phyloP scores from a whole-genome alignment of 495 filamentous ascomycete genomes.

The Margaritispora aquatica region DNA sequence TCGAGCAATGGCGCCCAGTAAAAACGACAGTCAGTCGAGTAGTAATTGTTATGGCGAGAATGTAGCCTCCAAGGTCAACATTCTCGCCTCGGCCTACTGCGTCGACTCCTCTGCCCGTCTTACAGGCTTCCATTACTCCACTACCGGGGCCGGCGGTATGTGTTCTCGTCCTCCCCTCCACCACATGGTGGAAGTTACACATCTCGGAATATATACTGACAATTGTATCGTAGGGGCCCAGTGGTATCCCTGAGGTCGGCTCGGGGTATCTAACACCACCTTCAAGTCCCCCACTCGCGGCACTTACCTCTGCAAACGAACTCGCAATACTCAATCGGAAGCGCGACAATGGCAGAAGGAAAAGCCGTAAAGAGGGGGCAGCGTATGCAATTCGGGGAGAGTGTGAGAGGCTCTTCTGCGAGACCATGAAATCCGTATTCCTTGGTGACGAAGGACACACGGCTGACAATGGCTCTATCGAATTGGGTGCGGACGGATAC shows the following conservation, averaged over 20 bases:
- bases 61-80: constrained; percentile 52
- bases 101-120: constrained; percentile 48
- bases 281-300: constrained; percentile 77
- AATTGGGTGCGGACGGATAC: constrained; percentile 54
- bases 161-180: constrained; percentile 8
- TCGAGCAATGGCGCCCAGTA: constrained; percentile 51
- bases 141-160: constrained; percentile 73
- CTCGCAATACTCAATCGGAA: constrained; percentile 50
- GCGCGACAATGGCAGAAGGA: constrained; percentile 32
- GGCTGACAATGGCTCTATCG: constrained; percentile 62
- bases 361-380: constrained; percentile 73
- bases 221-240: constrained; percentile 57
- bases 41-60: constrained; percentile 57
- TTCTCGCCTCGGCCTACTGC: constrained; percentile 82
- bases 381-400: constrained; percentile 93
- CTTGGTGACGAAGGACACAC: constrained; percentile 80
- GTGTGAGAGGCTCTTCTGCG: constrained; percentile 99
- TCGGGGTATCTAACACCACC: constrained; percentile 70
- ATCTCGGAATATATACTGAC: not conserved
- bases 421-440: constrained; percentile 85
- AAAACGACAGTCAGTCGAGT: constrained; percentile 61
- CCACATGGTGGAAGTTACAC: not conserved
- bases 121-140: constrained; percentile 88
- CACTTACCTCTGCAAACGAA: constrained; percentile 52
- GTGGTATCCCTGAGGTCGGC: constrained; percentile 97